Conservation (phyloP, 1,139 yeast species). For the Protomyces inouyei region DNA sequence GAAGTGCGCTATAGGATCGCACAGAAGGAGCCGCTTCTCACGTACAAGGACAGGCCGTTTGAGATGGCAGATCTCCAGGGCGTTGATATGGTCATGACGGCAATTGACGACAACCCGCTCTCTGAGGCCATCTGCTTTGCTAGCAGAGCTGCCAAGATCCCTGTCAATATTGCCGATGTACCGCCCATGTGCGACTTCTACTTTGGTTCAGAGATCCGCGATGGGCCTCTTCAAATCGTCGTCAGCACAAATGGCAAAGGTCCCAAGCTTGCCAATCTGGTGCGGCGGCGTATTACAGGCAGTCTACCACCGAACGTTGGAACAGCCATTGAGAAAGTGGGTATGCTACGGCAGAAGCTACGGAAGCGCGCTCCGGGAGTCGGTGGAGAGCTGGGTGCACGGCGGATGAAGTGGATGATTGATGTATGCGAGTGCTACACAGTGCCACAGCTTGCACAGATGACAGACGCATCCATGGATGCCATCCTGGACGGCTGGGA, state of each 20-base stretch:
- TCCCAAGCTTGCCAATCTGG: constrained; percentile 65
- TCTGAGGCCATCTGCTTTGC: constrained; percentile 57
- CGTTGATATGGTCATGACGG: constrained; percentile 58
- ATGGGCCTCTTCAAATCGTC: constrained; percentile 76
- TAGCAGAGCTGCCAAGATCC: constrained; percentile 51
- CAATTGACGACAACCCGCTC: constrained; percentile 65
- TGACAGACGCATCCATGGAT: constrained; percentile 30
- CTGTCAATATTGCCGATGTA: constrained; percentile 80
- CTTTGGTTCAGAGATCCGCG: constrained; percentile 73
- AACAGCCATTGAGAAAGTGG: constrained; percentile 61
- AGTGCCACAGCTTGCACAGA: constrained; percentile 29
- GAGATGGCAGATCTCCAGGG: constrained; percentile 35
- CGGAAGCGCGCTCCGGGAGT: constrained; percentile 40
- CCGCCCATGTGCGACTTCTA: constrained; percentile 80
- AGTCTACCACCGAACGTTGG: constrained; percentile 38
- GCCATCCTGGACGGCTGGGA: constrained; percentile 24
- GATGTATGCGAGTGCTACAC: constrained; percentile 33
- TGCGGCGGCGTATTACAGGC: constrained; percentile 55
- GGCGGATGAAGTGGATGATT: constrained; percentile 33
- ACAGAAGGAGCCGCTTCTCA: constrained; percentile 44
- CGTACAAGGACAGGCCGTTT: constrained; percentile 51
- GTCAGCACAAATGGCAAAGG: constrained; percentile 79
- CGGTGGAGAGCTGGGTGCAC: constrained; percentile 28
- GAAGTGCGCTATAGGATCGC: constrained; percentile 46
- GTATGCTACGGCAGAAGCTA: constrained; percentile 52